phyloP scores from a whole-genome alignment of 371 early-diverging fungal genomes.

The Batrachochytrium dendrobatidis region DNA sequence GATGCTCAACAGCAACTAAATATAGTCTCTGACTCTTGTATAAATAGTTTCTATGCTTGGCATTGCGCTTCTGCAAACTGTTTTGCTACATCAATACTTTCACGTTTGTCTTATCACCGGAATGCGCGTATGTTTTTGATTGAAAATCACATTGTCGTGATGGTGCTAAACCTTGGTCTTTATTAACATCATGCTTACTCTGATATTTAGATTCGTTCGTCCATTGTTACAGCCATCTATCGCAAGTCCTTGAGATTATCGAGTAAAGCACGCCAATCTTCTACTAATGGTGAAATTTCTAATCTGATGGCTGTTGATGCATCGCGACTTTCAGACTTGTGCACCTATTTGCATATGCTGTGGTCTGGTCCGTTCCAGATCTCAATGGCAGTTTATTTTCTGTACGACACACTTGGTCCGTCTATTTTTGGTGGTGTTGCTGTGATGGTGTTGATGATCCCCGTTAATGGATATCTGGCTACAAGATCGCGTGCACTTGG shows the following conservation, averaged over 20 bases:
- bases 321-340: conserved; percentile 61
- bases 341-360: conserved; percentile 63
- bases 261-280: conserved; percentile 69
- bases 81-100: conserved; percentile 87
- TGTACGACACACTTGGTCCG: conserved; percentile 76
- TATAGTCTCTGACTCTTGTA: not conserved
- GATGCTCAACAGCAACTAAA: not conserved
- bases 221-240: conserved; percentile 81
- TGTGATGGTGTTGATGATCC: conserved; percentile 57
- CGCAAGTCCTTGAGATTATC: conserved; percentile 69
- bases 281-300: conserved; percentile 81
- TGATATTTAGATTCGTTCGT: conserved; percentile 55
- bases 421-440: conserved; percentile 83
- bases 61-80: conserved; percentile 73
- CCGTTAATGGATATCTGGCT: conserved; percentile 39
- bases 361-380: conserved; percentile 94
- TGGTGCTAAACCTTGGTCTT: no score
- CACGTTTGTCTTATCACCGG: conserved; percentile 69
- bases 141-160: no score
- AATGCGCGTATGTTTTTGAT: conserved; percentile 61
- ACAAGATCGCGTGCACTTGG: conserved; percentile 60
- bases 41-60: conserved; percentile 61
- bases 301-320: conserved; percentile 92
- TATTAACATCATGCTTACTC: no score
- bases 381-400: conserved; percentile 62